Conservation (phyloP, 352 stramenopile genomes). For the Thalassiosira livingstoniorum region DNA sequence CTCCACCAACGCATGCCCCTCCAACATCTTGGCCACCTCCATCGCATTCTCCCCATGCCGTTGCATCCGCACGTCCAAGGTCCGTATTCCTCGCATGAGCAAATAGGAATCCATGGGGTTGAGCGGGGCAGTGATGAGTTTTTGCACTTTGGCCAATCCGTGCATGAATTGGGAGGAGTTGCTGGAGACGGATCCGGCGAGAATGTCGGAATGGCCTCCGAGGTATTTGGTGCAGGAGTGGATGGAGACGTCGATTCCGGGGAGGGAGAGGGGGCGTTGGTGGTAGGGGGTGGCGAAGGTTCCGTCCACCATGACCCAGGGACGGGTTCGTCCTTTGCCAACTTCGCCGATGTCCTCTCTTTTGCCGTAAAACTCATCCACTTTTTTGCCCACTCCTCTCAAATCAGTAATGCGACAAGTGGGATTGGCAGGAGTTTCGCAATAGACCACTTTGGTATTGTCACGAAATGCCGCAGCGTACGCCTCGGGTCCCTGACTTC, state of each 20-base stretch:
- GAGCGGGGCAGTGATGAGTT: constrained; percentile 62
- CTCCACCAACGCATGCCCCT: constrained; percentile 57
- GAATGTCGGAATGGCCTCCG: constrained; percentile 72
- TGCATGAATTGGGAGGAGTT: constrained; percentile 56
- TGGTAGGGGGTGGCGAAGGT: constrained; percentile 74
- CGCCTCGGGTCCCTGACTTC: constrained; percentile 49
- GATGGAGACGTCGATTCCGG: constrained; percentile 65
- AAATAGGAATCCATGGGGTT: constrained; percentile 75
- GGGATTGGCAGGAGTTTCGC: constrained; percentile 72
- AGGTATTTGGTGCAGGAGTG: constrained; percentile 75
- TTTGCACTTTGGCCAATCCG: constrained; percentile 63
- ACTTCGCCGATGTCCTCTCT: constrained; percentile 29
- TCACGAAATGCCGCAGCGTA: constrained; percentile 57
- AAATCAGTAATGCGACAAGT: constrained; percentile 74
- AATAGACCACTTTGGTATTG: constrained; percentile 69
- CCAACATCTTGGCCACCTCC: constrained; percentile 63
- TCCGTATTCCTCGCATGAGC: constrained; percentile 64
- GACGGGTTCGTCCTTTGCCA: too few species aligned
- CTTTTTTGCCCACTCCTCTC: constrained; percentile 45
- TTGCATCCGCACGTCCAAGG: constrained; percentile 73
- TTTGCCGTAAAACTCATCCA: constrained; percentile 57
- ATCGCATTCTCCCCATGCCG: constrained; percentile 65
- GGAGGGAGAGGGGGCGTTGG: constrained; percentile 55
- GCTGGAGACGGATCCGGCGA: constrained; percentile 61
- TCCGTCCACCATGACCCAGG: constrained; percentile 65